phyloP scores from a whole-genome alignment of 345 rosid genomes.

The Orychophragmus violaceus region DNA sequence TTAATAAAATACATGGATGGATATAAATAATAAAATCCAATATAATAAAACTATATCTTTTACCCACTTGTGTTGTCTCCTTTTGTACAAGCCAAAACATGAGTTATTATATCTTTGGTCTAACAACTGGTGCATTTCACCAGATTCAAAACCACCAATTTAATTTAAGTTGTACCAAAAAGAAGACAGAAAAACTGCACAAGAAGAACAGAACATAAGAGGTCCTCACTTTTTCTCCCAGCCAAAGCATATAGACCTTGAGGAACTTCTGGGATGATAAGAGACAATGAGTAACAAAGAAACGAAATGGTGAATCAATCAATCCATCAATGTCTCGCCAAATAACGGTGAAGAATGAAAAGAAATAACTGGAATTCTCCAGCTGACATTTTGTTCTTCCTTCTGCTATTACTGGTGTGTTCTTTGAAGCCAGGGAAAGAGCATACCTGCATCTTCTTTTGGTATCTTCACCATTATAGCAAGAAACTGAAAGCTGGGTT shows the following conservation, averaged over 20 bases:
- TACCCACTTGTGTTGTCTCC: not conserved
- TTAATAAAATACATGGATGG: not conserved
- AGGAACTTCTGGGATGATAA: not conserved
- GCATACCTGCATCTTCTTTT: conserved; percentile 3
- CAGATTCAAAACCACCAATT: not conserved
- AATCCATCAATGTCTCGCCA: not conserved
- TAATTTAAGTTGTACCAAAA: not conserved
- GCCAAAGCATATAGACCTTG: not conserved
- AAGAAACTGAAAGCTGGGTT: conserved; percentile 87
- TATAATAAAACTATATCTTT: conserved; percentile 1
- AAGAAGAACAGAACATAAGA: conserved; percentile 14
- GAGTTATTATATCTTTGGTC: not conserved
- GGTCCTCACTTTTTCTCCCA: not conserved
- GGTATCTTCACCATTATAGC: conserved; percentile 27
- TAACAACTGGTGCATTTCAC: conserved; percentile 8
- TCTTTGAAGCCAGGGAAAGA: not conserved
- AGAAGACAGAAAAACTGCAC: conserved; percentile 7
- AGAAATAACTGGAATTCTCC: not conserved
- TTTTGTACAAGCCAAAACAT: conserved; percentile 20
- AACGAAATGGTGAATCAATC: not conserved
- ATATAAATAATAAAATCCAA: not conserved
- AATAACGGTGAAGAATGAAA: not conserved
- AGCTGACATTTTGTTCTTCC: conserved; percentile 1
- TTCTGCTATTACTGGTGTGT: not conserved
- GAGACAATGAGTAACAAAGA: conserved; percentile 1